Base-by-base conservation (phyloP, 2,329 filamentous ascomycete genomes). In the Teratosphaeria zuluensis region DNA sequence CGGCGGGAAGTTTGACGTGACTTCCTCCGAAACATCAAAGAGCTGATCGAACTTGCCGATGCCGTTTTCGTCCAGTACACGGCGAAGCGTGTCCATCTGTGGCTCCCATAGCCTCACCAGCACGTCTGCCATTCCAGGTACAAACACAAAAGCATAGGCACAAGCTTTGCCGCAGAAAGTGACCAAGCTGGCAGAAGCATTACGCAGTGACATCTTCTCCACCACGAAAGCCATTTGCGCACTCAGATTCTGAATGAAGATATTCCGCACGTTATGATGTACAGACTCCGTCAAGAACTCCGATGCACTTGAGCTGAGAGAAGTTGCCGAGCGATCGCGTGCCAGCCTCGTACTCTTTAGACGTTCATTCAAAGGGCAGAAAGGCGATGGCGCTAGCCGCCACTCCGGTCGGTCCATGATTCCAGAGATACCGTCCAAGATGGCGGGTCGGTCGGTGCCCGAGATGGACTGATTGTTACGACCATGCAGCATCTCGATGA, bases 141-240 rank as follows among this genome's bases (percentile, higher is more conserved):
- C 92, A 68, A 95, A 96, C 75, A 92, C 94, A 73, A 95, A 96
- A 32, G 90, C 91, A 72, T 95, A 96, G 1, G 92, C 91, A 68
- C 89, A 92, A 3, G 90, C 89, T 74, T 94, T 95, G 60, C 90
- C 92, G 57, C 89, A 90, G 70, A 96, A 96, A 32, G 88, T 87
- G 59, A 96, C 89, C 28, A 78, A 63, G 63, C 78, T 79, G 48
- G 84, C 83, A 46, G 84, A 82, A 9, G 84, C 84, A 67, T 90
- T 87, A 54, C 89, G 84, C 67, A 89, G 78, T 16, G 89, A 91
- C 85, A 96, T 88, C 70, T 90, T 92, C 57, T 94, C 89, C 6
- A 95, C 86, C n/a, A 91, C 88, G 63, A 94, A 88, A 1, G 83
- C 80, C 84, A 96, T 88, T 68, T 96, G 92, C 46, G 87, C 84